Evolutionary conservation across 2,329 filamentous ascomycete species (phyloP).

Genomic region (Helotiales sp.): DNA sequence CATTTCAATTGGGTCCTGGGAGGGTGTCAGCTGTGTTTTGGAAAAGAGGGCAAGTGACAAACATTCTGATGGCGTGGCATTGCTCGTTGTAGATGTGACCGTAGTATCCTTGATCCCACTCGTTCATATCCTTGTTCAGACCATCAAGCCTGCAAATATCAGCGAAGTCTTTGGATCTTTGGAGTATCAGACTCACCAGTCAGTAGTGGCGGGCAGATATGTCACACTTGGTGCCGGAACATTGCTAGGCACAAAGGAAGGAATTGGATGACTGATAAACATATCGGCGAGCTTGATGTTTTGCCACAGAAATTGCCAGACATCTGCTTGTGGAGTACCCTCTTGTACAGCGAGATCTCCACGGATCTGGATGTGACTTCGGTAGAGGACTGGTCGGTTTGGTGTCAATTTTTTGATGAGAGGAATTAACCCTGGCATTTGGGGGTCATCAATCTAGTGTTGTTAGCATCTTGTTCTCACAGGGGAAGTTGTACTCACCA

Average conservation of each 20-base stretch:
- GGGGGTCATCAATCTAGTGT: constrained; percentile 72
- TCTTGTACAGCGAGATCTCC: constrained; percentile 69
- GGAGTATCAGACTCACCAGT: constrained; percentile 60
- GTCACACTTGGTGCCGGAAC: constrained; percentile 71
- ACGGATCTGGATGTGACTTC: constrained; percentile 83
- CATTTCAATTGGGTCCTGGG: constrained; percentile 58
- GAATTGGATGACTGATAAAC: constrained; percentile 83
- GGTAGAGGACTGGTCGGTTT: constrained; percentile 76
- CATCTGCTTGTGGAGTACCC: constrained; percentile 71
- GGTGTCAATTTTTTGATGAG: constrained; percentile 74
- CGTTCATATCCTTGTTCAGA: constrained; percentile 74
- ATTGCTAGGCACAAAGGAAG: constrained; percentile 71
- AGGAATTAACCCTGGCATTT: constrained; percentile 81
- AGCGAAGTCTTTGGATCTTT: not conserved
- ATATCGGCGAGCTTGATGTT: constrained; percentile 73
- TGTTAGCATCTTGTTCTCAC: constrained; percentile 12
- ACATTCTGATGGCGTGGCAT: constrained; percentile 64
- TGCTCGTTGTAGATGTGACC: constrained; percentile 72
- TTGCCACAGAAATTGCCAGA: constrained; percentile 78
- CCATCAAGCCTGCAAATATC: constrained; percentile 66
- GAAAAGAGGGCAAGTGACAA: constrained; percentile 38
- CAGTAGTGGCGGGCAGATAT: constrained; percentile 80
- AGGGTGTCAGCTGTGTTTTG: not conserved
- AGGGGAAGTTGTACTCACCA: constrained; percentile 51
- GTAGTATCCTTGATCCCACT: constrained; percentile 76